phyloP scores from a whole-genome alignment of 768 basidiomycete genomes.

The Tricholoma sp. region DNA sequence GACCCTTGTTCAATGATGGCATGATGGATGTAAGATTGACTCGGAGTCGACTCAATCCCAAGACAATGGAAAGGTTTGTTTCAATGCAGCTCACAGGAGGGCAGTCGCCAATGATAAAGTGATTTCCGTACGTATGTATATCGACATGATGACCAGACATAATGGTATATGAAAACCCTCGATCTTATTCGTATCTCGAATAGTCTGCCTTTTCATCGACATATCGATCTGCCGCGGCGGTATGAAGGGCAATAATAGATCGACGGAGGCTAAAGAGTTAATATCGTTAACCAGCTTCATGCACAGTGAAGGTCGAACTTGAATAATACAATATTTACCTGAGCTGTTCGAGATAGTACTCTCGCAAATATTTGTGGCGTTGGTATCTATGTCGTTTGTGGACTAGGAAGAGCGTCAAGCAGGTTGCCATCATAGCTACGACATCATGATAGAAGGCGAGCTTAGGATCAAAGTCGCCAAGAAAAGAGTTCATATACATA shows the following conservation, averaged over 20 bases:
- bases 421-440: constrained; percentile 34
- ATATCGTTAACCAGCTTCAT: background rate
- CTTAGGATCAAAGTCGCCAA: background rate
- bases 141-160: background rate
- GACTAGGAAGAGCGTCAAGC: constrained; percentile 32
- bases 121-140: too few relatives aligned
- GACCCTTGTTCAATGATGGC: too few relatives aligned
- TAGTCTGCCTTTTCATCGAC: constrained; percentile 6
- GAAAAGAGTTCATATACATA: constrained; percentile 17
- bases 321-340: constrained; percentile 20
- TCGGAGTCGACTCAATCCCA: too few relatives aligned
- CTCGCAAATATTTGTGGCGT: constrained; percentile 35
- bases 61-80: too few relatives aligned
- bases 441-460: background rate
- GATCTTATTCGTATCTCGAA: background rate
- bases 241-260: constrained; percentile 31
- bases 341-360: constrained; percentile 48
- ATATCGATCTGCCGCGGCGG: constrained; percentile 22
- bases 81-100: background rate
- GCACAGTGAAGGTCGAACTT: too few relatives aligned
- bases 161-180: background rate
- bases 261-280: constrained; percentile 24
- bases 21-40: too few relatives aligned
- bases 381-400: constrained; percentile 36
- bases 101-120: background rate